phyloP scores from a whole-genome alignment of 2,329 filamentous ascomycete genomes.

The Alternaria incomplexa region DNA sequence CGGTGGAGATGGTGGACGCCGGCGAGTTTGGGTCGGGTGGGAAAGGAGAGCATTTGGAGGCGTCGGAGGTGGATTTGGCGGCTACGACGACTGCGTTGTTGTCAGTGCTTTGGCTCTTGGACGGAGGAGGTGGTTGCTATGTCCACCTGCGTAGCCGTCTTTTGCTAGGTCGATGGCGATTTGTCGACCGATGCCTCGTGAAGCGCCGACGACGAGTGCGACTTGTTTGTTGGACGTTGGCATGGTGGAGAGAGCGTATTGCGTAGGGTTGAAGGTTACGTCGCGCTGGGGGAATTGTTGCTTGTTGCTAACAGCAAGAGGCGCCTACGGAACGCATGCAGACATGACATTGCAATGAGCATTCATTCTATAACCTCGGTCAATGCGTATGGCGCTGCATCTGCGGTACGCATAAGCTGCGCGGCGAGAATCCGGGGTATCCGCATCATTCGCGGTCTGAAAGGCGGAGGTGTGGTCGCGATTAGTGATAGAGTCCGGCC shows the following conservation, averaged over 20 bases:
- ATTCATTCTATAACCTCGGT: background rate
- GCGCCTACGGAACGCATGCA: background rate
- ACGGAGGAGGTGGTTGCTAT: background rate
- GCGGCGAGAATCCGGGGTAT: conserved; percentile 5
- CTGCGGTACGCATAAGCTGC: background rate
- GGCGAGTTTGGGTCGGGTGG: conserved; percentile 78
- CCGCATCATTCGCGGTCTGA: conserved; percentile 1
- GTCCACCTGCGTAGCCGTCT: conserved; percentile 71
- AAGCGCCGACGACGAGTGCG: conserved; percentile 76
- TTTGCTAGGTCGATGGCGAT: conserved; percentile 77
- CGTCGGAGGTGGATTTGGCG: conserved; percentile 75
- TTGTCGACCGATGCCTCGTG: conserved; percentile 80
- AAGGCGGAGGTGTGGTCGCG: conserved; percentile 7
- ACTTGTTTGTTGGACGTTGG: conserved; percentile 54
- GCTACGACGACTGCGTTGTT: conserved; percentile 73
- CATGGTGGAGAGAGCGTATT: conserved; percentile 5
- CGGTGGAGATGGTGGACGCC: conserved; percentile 79
- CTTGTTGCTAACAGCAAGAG: background rate
- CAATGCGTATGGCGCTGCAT: background rate
- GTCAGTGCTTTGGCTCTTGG: conserved; percentile 1
- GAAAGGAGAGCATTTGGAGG: conserved; percentile 63
- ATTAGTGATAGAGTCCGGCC: conserved; percentile 26
- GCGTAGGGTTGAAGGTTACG: background rate
- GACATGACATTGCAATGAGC: conserved; percentile 3
- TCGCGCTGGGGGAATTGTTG: background rate